Conservation (phyloP, 139 green algal species). For the Chlorella sp. region DNA sequence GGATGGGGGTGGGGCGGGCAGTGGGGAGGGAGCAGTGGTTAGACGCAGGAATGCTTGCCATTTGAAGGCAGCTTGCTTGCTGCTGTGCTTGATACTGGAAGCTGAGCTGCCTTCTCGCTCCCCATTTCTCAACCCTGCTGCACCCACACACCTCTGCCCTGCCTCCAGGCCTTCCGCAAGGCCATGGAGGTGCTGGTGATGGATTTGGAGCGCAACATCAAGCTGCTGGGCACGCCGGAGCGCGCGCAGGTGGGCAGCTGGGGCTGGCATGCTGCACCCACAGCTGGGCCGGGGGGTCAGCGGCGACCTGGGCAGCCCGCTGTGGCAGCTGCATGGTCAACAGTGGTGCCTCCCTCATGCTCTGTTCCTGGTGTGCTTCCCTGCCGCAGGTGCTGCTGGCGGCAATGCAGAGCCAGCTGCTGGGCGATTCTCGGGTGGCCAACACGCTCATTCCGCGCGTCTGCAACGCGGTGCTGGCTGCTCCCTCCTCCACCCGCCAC, state of each 20-base stretch:
- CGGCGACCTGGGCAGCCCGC: not conserved
- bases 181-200: constrained; percentile 66
- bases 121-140: not conserved
- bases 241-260: constrained; percentile 65
- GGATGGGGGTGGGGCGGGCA: too few species aligned
- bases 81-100: too few species aligned
- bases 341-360: not conserved
- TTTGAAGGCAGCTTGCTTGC: too few species aligned
- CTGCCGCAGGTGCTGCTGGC: constrained; percentile 76
- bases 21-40: too few species aligned
- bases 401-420: constrained; percentile 80
- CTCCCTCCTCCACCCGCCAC: constrained; percentile 68
- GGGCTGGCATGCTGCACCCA: not conserved
- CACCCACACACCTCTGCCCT: not conserved
- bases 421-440: constrained; percentile 71
- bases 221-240: constrained; percentile 76
- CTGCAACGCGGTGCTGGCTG: constrained; percentile 74
- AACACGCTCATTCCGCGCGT: constrained; percentile 81
- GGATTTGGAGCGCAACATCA: constrained; percentile 76
- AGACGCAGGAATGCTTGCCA: too few species aligned
- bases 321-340: not conserved
- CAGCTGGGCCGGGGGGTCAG: not conserved
- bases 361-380: not conserved
- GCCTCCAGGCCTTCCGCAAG: constrained; percentile 60
- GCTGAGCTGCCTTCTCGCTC: too few species aligned